Base-by-base conservation (phyloP, 257 asterid species). In the Striga asiatica region DNA sequence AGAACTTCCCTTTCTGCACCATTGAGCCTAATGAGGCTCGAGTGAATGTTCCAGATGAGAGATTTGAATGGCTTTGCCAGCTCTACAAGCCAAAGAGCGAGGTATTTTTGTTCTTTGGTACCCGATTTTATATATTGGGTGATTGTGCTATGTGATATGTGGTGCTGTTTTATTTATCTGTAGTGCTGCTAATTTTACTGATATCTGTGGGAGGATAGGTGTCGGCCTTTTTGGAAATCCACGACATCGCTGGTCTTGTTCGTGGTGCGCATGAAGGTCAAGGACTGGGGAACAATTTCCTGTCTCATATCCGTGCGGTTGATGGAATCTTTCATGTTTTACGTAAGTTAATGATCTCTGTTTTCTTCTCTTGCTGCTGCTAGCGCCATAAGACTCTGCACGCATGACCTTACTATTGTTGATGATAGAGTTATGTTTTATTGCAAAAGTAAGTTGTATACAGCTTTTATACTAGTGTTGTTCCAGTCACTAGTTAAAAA, bases 1-100 rank as follows among this genome's bases (percentile, higher is more conserved):
- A 92, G 56, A 84, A 92, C 78, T 92, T 92, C 39, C 99, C 99
- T 0, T 92, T 92, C 66, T 88, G 97, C 71, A 92, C 99, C 56
- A 88, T 92, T 39, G 94, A 92, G 79, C 99, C 99, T 58, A 92
- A 88, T 43, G 99, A 92, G 74, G 99, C 99, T 49, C 76, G 99
- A 29, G 97, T 92, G 22, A 65, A 88, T 56, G 54, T 92, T 61
- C 99, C 99, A 0, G 97, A 92, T 62, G 97, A 88, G 76, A 72
- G 99, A 54, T 92, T 92, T 64, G 94, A 92, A 13, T 92, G 97
- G 99, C 95, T 92, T 25, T 82, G 88, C 54, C 88, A 88, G 62
- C 78, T 82, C 50, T 81, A 54, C 84, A 92, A 84, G 83, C 95
- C 97, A 25, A 92, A 92, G 75, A 88, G 97, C 22, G 95, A 88